These are phyloP conservation scores for Brassica cretica DNA, from an alignment of 345 rosid species.

Conservation along the genomic window DNA sequence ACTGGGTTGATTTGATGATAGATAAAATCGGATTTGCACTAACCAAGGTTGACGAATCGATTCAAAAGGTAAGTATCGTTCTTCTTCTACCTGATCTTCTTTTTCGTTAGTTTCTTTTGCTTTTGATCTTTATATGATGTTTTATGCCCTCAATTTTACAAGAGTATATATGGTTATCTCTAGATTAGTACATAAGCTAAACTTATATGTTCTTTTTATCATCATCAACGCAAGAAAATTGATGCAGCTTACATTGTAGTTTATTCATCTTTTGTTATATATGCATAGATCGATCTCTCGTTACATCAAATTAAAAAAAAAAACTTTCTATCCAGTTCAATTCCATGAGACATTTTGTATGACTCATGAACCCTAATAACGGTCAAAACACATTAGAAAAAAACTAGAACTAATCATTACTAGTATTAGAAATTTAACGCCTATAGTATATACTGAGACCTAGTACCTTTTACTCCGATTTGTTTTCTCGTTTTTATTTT, in stretches of 20 bases:
- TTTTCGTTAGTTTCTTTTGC: neutral
- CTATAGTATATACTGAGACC: neutral
- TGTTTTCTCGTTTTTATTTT: neutral
- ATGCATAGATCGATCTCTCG: neutral
- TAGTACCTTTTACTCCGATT: neutral
- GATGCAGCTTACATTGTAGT: neutral
- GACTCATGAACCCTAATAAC: neutral
- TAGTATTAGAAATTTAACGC: neutral
- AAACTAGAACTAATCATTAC: neutral
- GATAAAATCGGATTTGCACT: constrained; percentile 23
- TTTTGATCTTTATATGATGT: neutral
- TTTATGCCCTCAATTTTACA: neutral
- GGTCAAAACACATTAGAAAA: neutral
- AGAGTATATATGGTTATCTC: neutral
- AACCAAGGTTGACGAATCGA: constrained; percentile 24
- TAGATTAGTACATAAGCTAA: neutral
- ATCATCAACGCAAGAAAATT: neutral
- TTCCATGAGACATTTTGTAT: neutral
- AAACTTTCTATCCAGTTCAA: neutral
- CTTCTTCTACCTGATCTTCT: constrained; percentile 12
- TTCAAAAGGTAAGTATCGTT: constrained; percentile 20
- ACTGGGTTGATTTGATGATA: constrained; percentile 20
- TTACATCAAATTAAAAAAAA: neutral
- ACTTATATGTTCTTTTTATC: neutral
- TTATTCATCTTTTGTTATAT: neutral